Conservation (phyloP, 2,329 filamentous ascomycete genomes). For the Anisogramma anomala region DNA sequence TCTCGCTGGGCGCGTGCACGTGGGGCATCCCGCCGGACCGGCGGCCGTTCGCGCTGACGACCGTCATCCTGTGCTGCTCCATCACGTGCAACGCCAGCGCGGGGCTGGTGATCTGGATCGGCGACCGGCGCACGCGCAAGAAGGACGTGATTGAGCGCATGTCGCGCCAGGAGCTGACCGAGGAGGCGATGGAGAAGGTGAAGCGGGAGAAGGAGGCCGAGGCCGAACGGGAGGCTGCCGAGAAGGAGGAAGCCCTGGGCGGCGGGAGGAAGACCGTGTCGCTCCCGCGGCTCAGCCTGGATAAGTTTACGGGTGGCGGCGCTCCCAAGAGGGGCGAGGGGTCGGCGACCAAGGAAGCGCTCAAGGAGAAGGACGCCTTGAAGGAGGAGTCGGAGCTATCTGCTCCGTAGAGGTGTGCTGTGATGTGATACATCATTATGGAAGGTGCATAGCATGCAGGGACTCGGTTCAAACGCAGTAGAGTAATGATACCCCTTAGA, state of each 20-base stretch:
- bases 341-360: background rate
- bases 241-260: background rate
- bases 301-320: conserved; percentile 4
- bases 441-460: background rate
- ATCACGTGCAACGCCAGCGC: conserved; percentile 69
- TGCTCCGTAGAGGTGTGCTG: background rate
- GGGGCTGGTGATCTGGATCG: conserved; percentile 64
- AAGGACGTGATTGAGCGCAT: conserved; percentile 74
- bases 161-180: conserved; percentile 64
- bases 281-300: conserved; percentile 10
- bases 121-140: conserved; percentile 67
- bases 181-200: conserved; percentile 39
- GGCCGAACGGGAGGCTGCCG: conserved; percentile 15
- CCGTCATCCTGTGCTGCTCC: conserved; percentile 67
- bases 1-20: conserved; percentile 65
- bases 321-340: conserved; percentile 2
- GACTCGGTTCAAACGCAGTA: background rate
- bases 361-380: background rate
- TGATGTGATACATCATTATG: background rate
- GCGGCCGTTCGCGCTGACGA: conserved; percentile 62
- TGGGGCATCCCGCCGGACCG: conserved; percentile 65
- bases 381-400: background rate
- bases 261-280: conserved; percentile 2
- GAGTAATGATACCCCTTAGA: background rate
- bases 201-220: conserved; percentile 32